Percentiles rank a stretch among this genome's conserved stretches.
Conservation (phyloP, 2,329 filamentous ascomycete species). For the Sarocladium kiliense region DNA sequence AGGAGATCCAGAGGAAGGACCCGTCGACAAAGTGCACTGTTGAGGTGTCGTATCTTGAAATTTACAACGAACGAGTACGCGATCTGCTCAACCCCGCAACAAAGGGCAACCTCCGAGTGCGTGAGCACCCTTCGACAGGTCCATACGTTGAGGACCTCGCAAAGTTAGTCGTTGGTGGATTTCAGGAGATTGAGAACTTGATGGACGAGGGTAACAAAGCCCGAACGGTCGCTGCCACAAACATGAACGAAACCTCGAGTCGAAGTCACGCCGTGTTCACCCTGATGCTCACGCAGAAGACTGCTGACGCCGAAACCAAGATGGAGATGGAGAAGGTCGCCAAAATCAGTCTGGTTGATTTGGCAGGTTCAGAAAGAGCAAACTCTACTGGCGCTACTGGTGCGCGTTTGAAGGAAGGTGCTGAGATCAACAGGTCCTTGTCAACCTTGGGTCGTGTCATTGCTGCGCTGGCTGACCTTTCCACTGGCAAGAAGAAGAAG, state of each 20-base stretch:
- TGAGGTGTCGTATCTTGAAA: slow-evolving; percentile 97
- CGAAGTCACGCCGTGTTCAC: slow-evolving; percentile 98
- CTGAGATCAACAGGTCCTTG: slow-evolving; percentile 95
- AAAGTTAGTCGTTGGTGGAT: slow-evolving; percentile 88
- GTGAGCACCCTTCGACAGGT: slow-evolving; percentile 95
- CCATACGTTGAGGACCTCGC: slow-evolving; percentile 98
- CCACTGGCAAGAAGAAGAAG: slow-evolving; percentile 72
- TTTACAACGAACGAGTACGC: slow-evolving; percentile 96
- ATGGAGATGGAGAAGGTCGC: slow-evolving; percentile 98
- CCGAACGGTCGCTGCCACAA: slow-evolving; percentile 93
- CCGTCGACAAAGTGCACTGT: slow-evolving; percentile 82
- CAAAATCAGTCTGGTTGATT: slow-evolving; percentile 95
- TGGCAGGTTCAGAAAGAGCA: slow-evolving; percentile 94
- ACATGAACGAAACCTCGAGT: slow-evolving; percentile 99
- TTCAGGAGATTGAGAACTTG: slow-evolving; percentile 90
- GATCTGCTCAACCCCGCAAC: slow-evolving; percentile 93
- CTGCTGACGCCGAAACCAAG: slow-evolving; percentile 83
- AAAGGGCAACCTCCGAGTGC: slow-evolving; percentile 93
- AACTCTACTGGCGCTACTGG: slow-evolving; percentile 96
- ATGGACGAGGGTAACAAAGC: slow-evolving; percentile 99
- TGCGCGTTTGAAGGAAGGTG: slow-evolving; percentile 91
- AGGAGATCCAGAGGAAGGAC: slow-evolving; percentile 59
- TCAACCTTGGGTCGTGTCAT: slow-evolving; percentile 97
- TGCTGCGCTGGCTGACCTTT: slow-evolving; percentile 87
- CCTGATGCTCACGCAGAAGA: slow-evolving; percentile 89